phyloP scores from a whole-genome alignment of 805 yeast species.

The Spathaspora hagerdaliae region DNA sequence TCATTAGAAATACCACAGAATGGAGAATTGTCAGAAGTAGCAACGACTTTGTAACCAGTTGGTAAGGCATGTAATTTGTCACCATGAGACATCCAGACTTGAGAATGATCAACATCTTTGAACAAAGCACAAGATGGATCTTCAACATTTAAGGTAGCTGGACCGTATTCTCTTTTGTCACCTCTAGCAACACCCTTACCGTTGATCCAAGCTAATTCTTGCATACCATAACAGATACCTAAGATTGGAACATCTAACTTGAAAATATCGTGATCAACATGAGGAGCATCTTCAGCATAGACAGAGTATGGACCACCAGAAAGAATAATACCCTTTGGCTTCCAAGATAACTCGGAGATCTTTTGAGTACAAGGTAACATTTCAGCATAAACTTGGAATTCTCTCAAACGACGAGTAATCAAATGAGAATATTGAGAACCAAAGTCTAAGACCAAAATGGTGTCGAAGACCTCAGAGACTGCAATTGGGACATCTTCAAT shows the following conservation, averaged over 20 bases:
- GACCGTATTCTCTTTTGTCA: constrained; percentile 97
- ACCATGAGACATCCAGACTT: constrained; percentile 99
- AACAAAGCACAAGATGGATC: constrained; percentile 70
- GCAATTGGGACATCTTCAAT: constrained; percentile 42
- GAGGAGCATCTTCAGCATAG: constrained; percentile 93
- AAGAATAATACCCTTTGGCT: constrained; percentile 91
- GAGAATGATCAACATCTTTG: constrained; percentile 86
- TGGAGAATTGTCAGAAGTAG: constrained; percentile 92
- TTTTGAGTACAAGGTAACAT: constrained; percentile 99
- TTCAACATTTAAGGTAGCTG: constrained; percentile 79
- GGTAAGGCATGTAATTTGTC: constrained; percentile 93
- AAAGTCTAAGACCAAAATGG: constrained; percentile 94
- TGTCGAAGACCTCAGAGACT: constrained; percentile 89
- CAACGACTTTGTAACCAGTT: constrained; percentile 81
- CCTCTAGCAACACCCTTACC: constrained; percentile 93
- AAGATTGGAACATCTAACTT: constrained; percentile 88
- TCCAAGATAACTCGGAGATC: constrained; percentile 87
- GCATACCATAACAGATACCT: constrained; percentile 99
- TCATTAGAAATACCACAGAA: constrained; percentile 87
- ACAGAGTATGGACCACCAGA: constrained; percentile 99
- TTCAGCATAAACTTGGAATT: constrained; percentile 96
- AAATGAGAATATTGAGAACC: constrained; percentile 98
- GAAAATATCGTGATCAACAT: constrained; percentile 92
- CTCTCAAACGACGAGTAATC: constrained; percentile 96
- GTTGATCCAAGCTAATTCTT: constrained; percentile 97